Percentiles rank a stretch among this genome's conserved stretches.
Evolutionary conservation across 345 rosid species (phyloP).

Genomic region (Eucalyptus sp.): DNA sequence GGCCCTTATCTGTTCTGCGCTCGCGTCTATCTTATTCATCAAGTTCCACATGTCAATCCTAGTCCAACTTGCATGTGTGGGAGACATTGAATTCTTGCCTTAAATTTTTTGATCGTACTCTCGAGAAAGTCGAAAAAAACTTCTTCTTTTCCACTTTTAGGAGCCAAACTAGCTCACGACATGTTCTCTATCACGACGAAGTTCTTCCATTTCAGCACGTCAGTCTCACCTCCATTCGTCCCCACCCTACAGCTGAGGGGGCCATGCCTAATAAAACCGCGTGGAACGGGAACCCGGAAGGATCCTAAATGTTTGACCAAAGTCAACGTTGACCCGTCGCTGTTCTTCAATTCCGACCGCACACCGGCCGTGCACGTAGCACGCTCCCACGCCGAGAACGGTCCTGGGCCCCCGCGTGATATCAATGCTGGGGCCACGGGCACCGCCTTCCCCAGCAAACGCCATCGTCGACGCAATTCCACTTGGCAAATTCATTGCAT

Average conservation of each 20-base stretch:
- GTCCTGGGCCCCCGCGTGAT: not conserved
- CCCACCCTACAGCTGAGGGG: not conserved
- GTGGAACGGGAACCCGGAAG: not conserved
- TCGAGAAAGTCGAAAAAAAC: not conserved
- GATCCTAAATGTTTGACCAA: not conserved
- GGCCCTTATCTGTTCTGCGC: rapidly evolving
- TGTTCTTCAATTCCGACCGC: not conserved
- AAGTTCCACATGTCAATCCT: not conserved
- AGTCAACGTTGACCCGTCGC: not conserved
- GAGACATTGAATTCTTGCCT: not conserved
- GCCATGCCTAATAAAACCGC: not conserved
- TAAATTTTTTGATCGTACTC: not conserved
- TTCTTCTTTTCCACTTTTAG: not conserved
- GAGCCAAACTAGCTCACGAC: not conserved
- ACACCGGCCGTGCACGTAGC: not conserved
- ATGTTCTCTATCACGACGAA: not conserved
- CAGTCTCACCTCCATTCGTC: not conserved
- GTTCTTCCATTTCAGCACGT: not conserved
- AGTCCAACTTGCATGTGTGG: not conserved
- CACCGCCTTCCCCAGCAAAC: not conserved
- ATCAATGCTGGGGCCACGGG: not conserved
- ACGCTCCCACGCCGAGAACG: not conserved
- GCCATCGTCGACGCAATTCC: not conserved
- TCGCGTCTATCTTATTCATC: rapidly evolving
- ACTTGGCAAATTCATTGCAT: not conserved